Base-by-base conservation (phyloP, 495 filamentous ascomycete genomes). In the Oidiodendron maius region DNA sequence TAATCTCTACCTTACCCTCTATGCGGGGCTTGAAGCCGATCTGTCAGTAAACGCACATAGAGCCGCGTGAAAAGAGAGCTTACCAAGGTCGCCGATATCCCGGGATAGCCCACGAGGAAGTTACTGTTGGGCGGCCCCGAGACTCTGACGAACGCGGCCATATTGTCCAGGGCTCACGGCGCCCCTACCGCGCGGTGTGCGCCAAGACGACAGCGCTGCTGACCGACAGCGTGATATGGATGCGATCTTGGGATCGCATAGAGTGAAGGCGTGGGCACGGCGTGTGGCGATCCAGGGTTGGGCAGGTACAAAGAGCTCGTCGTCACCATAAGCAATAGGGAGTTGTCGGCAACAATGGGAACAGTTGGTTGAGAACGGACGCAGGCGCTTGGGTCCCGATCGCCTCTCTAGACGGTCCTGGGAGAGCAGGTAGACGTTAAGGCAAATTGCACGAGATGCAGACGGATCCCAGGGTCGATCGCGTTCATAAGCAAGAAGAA, bases 1-100 rank as follows among this genome's bases (percentile, higher is more conserved):
- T 83, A 55, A 98, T 95, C 71, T 98, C 93, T 64, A 98, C 93
- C 68, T 94, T 96, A 48, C 93, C 93, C 71, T 96, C 90, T 68
- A 98, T 89, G 56, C 93, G 82, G 51, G 93, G 93, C 89, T 96
- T 61, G 16, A 37, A 34, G 20, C 24, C 51, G 24, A 28, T 23
- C 22, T 23, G 39, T 58, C 32, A 58, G 50, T 46, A 38, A 37
- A 40, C 16, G 16, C 18, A 35, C 18, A 25, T 51, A 61, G 48
- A 50, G 42, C 38, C 48, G 41, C 24, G 40, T 17, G 40, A 37
- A 41, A 16, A 46, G 4, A 51, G 17, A 16, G 70, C 84, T 75
- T 74, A 96, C 91, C 82, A 96, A 72, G 3, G 94, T 98, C 55
- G 93, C 94, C 25, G 94, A 96, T 65, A 98, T 97, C 51, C 93